Evolutionary conservation across 2,329 filamentous ascomycete genomes (phyloP).

Genomic region (Epichloe bromicola): DNA sequence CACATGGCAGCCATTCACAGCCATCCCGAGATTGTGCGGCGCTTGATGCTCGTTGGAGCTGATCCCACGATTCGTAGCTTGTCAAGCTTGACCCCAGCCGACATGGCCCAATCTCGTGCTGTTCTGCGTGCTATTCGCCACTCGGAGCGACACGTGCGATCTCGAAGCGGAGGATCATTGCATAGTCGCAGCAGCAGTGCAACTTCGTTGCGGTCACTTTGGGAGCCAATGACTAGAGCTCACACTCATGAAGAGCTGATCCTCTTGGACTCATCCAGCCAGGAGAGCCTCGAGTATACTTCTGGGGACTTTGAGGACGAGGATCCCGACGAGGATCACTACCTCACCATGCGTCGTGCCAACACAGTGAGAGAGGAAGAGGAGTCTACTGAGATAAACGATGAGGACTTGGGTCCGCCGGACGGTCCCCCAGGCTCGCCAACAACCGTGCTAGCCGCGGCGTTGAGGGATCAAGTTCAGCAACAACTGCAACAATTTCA

Average conservation of each 20-base stretch:
- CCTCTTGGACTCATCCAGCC: slow-evolving; percentile 26
- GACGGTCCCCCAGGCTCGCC: slow-evolving; percentile 35
- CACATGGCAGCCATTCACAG: slow-evolving; percentile 70
- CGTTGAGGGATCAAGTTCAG: slow-evolving; percentile 60
- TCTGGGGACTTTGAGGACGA: slow-evolving; percentile 31
- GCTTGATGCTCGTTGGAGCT: slow-evolving; percentile 60
- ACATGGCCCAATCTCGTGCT: slow-evolving; percentile 53
- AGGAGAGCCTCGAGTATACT: slow-evolving; percentile 32
- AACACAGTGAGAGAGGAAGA: slow-evolving; percentile 16
- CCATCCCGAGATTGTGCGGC: slow-evolving; percentile 61
- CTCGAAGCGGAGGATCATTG: slow-evolving; percentile 49
- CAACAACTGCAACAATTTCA: slow-evolving; percentile 67
- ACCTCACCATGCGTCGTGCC: slow-evolving; percentile 22
- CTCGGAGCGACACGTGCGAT: slow-evolving; percentile 48
- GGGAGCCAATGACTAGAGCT: slow-evolving; percentile 37
- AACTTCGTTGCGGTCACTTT: slow-evolving; percentile 52
- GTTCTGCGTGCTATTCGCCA: slow-evolving; percentile 51
- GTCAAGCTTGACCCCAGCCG: slow-evolving; percentile 56
- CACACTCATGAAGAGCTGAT: slow-evolving; percentile 22
- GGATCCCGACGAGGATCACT: slow-evolving; percentile 24
- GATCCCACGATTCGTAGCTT: slow-evolving; percentile 58
- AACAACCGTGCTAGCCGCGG: slow-evolving; percentile 49
- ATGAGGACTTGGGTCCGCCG: slow-evolving; percentile 24
- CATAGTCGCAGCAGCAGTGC: slow-evolving; percentile 53
- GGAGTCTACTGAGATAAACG: slow-evolving; percentile 22